Conservation (phyloP, 805 yeast genomes). For the Lipomyces starkeyi region DNA sequence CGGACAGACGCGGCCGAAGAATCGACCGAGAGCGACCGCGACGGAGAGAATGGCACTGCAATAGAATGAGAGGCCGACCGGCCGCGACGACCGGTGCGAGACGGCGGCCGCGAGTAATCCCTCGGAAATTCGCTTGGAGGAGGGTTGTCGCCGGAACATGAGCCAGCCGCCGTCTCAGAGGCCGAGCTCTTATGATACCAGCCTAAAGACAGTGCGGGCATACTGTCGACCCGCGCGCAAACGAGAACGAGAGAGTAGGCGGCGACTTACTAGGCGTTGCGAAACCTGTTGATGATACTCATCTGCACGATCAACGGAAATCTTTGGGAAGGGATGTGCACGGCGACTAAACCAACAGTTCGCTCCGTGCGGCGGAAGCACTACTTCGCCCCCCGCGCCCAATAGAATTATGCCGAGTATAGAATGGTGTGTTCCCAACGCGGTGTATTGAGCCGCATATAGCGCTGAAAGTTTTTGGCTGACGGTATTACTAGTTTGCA, state of each 20-base stretch:
- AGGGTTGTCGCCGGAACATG: background rate
- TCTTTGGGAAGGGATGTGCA: constrained; percentile 2
- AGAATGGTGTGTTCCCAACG: background rate
- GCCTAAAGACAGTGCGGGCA: constrained; percentile 16
- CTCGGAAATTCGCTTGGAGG: background rate
- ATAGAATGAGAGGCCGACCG: constrained; percentile 15
- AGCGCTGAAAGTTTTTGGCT: background rate
- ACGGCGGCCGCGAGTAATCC: constrained; percentile 22
- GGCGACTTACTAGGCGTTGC: background rate
- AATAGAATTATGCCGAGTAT: background rate
- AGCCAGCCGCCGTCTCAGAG: constrained; percentile 9
- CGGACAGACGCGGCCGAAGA: constrained; percentile 17
- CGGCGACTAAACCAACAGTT: background rate
- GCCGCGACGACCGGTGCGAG: constrained; percentile 19
- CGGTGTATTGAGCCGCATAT: background rate
- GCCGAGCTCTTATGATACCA: constrained; percentile 17
- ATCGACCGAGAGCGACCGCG: constrained; percentile 31
- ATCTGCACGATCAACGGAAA: background rate
- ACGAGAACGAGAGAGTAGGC: background rate
- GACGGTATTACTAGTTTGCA: background rate
- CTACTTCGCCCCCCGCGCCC: background rate
- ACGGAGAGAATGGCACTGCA: constrained; percentile 14
- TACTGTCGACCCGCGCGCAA: constrained; percentile 10
- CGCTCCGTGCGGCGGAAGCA: background rate
- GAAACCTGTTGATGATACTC: background rate